Evolutionary conservation across 768 basidiomycete species (phyloP), one percentile per base, ranked within the genome.

Genomic region (Phanerochaete sordida): DNA sequence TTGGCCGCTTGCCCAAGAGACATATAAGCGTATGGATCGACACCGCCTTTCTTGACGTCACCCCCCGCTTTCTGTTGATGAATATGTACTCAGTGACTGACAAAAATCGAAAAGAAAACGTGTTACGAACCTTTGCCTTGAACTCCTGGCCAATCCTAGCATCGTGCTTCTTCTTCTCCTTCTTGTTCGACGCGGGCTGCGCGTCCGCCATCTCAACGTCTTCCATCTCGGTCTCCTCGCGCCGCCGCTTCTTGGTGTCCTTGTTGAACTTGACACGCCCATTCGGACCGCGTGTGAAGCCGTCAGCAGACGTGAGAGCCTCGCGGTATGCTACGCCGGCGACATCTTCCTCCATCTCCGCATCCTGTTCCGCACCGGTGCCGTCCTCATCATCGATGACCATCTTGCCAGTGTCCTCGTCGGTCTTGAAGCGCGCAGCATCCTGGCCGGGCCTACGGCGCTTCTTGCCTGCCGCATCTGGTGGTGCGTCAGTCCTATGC

Each of bases 201-300:
- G 72, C 82, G 61, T 93, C 91, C 26, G 77, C 91, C 84, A 93
- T 88, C 62, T 93, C 90, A 54, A 91, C 77, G 61, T 90, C 72
- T n/a, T 73, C 76, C 53, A 75, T 78, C 6, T 80, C 84, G 6
- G 76, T 77, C 19, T 84, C 84, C 60, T 86, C 83, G 52, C 90
- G 82, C 61, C 94, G 76, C 59, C 94, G 86, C 73, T 96, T 95
- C 74, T 95, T 98, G 37, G 94, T 98, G 68, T 96, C 89, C 72
- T 97, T 98, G 78, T 97, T 93, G 76, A 98, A 98, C 73, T 93
- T 95, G 70, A 98, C 75, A 56, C 84, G 85, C 5, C 97, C 97
- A 62, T 84, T 86, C 1, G 86, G 78, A 24, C 93, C 91, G 28
- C 95, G 85, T 2, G 83, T 89, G 76, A 94, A 94, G 23, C 95